Evolutionary conservation across 495 filamentous ascomycete species (phyloP).

Genomic region (Bombardia bombarda): DNA sequence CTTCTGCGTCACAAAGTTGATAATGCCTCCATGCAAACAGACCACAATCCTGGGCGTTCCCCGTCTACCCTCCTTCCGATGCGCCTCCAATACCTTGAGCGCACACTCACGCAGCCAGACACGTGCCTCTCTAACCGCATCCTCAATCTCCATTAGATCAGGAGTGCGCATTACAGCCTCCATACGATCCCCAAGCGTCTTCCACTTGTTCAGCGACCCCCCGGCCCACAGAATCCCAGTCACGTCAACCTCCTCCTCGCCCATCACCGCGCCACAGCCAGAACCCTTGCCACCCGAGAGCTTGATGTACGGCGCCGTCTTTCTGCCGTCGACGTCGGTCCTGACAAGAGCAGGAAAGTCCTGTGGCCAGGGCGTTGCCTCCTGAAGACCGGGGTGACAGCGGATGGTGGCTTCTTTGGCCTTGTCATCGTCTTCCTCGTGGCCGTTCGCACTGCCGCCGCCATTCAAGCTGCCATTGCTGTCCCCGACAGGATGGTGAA

Average conservation of each 20-base stretch:
- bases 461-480: no score
- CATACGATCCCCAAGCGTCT: not conserved
- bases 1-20: not conserved
- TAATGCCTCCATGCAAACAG: conserved; percentile 1
- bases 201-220: not conserved
- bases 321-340: not conserved
- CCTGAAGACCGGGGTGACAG: conserved; percentile 1
- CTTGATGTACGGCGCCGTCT: not conserved
- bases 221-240: not conserved
- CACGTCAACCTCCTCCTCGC: not conserved
- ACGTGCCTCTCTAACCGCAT: not conserved
- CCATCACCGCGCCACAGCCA: not conserved
- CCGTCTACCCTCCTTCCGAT: not conserved
- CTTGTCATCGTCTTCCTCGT: not conserved
- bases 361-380: not conserved
- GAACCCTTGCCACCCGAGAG: not conserved
- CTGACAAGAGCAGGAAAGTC: not conserved
- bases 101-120: not conserved
- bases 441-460: no score
- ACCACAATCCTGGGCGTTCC: not conserved
- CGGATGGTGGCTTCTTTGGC: not conserved
- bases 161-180: not conserved
- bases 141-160: not conserved
- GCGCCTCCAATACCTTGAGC: not conserved
- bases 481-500: not conserved